These are phyloP conservation scores for Vaccinium macrocarpon DNA, from an alignment of 148 eudicot species.

Conservation along the genomic window DNA sequence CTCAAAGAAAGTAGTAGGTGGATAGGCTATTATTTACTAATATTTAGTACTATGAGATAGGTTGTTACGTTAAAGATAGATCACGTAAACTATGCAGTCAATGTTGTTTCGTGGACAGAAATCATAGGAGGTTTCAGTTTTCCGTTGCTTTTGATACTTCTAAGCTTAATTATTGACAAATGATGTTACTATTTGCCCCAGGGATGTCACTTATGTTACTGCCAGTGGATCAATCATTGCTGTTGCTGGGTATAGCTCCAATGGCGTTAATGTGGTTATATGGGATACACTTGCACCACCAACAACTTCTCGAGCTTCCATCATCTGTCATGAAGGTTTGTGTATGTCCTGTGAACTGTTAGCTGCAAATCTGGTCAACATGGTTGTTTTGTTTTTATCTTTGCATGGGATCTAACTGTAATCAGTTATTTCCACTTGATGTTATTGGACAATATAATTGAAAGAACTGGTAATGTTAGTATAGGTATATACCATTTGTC, in stretches of 20 bases:
- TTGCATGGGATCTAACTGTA: neutral
- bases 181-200: conserved; percentile 33
- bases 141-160: neutral
- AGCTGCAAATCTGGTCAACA: conserved; percentile 6
- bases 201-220: conserved; percentile 86
- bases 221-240: conserved; percentile 96
- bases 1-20: neutral
- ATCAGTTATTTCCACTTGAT: neutral
- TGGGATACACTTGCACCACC: conserved; percentile 99
- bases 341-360: conserved; percentile 11
- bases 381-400: neutral
- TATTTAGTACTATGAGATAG: neutral
- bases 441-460: neutral
- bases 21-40: neutral
- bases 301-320: conserved; percentile 88
- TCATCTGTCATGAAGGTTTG: conserved; percentile 99
- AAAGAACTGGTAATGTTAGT: neutral
- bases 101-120: neutral
- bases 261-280: conserved; percentile 76
- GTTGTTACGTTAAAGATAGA: neutral
- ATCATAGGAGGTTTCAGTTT: neutral
- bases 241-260: conserved; percentile 86
- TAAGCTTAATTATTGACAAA: neutral
- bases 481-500: neutral
- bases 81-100: neutral